Conservation (phyloP, 371 early-diverging fungal species). For the Apophysomyces elegans region DNA sequence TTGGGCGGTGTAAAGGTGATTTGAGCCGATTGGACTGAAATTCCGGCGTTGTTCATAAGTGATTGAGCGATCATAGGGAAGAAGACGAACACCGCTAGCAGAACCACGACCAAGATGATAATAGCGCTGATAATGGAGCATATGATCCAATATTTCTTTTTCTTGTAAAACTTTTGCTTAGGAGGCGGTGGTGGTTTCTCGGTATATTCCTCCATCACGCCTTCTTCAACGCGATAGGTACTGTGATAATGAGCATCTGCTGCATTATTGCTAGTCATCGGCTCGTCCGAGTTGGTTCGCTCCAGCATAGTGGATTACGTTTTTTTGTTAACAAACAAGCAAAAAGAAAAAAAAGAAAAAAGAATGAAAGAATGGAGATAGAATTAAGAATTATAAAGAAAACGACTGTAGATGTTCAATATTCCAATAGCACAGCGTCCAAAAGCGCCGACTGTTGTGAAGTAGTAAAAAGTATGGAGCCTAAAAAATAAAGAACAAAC, state of each 20-base stretch:
- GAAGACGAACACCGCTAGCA: slow-evolving; percentile 56
- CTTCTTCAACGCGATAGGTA: slow-evolving; percentile 18
- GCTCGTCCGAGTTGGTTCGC: background rate
- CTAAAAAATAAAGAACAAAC: slow-evolving; percentile 14
- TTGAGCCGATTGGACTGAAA: slow-evolving; percentile 51
- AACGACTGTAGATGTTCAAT: slow-evolving; percentile 11
- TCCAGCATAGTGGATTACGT: background rate
- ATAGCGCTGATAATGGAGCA: slow-evolving; percentile 55
- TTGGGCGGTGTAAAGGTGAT: slow-evolving; percentile 52
- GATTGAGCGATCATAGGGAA: slow-evolving; percentile 65
- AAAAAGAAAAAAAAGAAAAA: slow-evolving; percentile 9
- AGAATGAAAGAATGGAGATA: background rate
- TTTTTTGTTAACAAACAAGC: background rate
- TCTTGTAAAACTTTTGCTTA: slow-evolving; percentile 54
- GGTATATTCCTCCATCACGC: slow-evolving; percentile 46
- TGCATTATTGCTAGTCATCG: background rate
- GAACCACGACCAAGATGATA: slow-evolving; percentile 52
- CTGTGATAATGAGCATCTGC: slow-evolving; percentile 12
- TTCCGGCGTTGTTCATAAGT: slow-evolving; percentile 56
- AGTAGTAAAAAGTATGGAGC: background rate
- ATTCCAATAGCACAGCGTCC: slow-evolving; percentile 3
- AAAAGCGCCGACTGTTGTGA: background rate
- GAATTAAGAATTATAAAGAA: slow-evolving; percentile 4
- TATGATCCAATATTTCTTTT: slow-evolving; percentile 62
- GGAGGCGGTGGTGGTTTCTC: slow-evolving; percentile 48